These are phyloP conservation scores for Holtermannia corniformis DNA, from an alignment of 768 basidiomycete genomes.

Conservation along the genomic window DNA sequence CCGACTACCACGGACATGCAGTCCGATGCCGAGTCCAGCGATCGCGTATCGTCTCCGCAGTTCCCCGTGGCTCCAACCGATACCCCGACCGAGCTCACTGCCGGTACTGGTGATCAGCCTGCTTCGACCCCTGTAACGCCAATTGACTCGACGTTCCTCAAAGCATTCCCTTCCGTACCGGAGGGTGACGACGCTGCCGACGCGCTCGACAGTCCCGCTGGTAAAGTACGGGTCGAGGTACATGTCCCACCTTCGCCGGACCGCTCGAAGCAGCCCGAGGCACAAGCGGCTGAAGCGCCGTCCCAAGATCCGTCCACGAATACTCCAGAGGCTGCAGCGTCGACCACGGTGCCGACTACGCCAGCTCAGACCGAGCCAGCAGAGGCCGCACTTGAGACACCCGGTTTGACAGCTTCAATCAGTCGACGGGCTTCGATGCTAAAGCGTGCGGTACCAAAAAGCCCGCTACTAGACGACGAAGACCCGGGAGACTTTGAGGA, in stretches of 20 bases:
- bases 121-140: slow-evolving; percentile 11
- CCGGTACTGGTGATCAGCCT: not conserved
- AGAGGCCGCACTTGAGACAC: not conserved
- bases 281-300: not conserved
- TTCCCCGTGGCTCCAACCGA: not conserved
- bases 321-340: not conserved
- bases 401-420: not conserved
- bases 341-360: not conserved
- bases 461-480: slow-evolving; percentile 31
- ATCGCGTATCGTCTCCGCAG: not conserved
- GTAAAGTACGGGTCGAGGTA: slow-evolving; percentile 28
- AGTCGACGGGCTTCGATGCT: not conserved
- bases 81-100: not conserved
- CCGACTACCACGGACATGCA: not conserved
- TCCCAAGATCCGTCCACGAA: too few relatives aligned
- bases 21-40: too few relatives aligned
- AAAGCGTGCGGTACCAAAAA: slow-evolving; percentile 22
- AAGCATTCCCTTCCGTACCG: slow-evolving; percentile 31
- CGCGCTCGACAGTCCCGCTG: not conserved
- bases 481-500: slow-evolving; percentile 34
- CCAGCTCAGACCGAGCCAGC: not conserved
- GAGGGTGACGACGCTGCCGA: slow-evolving; percentile 9
- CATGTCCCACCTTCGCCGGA: slow-evolving; percentile 20
- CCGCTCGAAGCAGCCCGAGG: slow-evolving; percentile 8
- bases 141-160: slow-evolving; percentile 19